Base-by-base conservation (phyloP, 2,329 filamentous ascomycete species). In the Davidsoniella eucalypti region DNA sequence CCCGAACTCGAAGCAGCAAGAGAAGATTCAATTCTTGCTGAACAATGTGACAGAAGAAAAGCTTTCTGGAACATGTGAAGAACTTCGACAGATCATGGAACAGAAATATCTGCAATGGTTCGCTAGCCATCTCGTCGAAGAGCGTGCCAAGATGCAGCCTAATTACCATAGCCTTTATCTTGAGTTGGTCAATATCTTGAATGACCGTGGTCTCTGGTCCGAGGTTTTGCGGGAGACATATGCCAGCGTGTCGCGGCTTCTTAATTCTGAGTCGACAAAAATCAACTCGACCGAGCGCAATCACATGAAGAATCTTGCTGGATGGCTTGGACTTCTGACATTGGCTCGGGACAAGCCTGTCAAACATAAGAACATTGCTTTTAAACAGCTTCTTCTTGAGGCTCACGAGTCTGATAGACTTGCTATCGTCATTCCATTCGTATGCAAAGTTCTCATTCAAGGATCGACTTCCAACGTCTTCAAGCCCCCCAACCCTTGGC, bases 21-120 rank as follows among this genome's bases (percentile, higher is more conserved):
- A 94, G 63, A 93, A 87, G 63, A 87, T 98, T 38, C 80, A 94
- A 57, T 98, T 98, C 59, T 84, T 93, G 23, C 71, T 98, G 52
- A 98, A 98, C 71, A 98, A 98, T 58, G 81, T 98, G 48, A 96
- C 92, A 0, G 82, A 92, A 57, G 80, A 82, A 40, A 96, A 94
- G 42, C 70, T 98, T 16, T 79, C 85, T 48, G 75, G 82, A 39
- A 95, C 95, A 65, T 82, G 90, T 59, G 73, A 74, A 49, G 87
- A 95, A 57, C 75, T 98, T 37, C 80, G 78, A 46, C 80, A 86
- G 38, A 78, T 84, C 42, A 68, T 98, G 44, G 80, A 87, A 47
- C 77, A 83, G 49, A 80, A 81, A 57, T 83, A 95, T 62, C 84
- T 93, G 59, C 87, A 93, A 61, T 98, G 92, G 92, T 98, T 98